A percentile compares a stretch with the other conserved stretches of the same genome.
Conservation (phyloP, 306 rosid species). For the Cucurbita moschata region DNA sequence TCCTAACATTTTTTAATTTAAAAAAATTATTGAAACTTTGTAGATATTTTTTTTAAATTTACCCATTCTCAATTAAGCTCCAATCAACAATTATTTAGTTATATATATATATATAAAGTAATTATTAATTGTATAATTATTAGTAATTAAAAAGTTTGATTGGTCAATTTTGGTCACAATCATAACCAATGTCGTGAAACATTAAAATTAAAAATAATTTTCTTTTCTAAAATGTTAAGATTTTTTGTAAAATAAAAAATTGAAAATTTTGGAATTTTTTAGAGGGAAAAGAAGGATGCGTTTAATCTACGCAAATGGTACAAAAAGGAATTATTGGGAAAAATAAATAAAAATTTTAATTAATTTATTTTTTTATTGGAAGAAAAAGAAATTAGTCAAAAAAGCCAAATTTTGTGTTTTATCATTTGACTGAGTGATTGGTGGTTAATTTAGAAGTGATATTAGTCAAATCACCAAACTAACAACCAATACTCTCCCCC, state of each 20-base stretch:
- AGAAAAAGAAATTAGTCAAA: neutral
- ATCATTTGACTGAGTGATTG: neutral
- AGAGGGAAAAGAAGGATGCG: neutral
- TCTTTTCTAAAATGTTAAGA: neutral
- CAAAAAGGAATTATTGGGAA: neutral
- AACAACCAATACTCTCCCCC: neutral
- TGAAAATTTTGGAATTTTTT: neutral
- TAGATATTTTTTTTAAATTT: no score
- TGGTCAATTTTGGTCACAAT: conserved; percentile 3
- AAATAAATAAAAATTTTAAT: neutral
- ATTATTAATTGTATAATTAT: neutral
- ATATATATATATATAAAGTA: neutral
- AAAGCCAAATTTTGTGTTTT: neutral
- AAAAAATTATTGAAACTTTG: no score
- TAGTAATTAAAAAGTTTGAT: neutral
- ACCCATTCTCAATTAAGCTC: neutral
- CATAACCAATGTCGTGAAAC: neutral
- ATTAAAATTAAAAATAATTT: neutral
- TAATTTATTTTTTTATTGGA: neutral
- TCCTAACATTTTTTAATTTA: no score
- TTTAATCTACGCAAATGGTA: neutral
- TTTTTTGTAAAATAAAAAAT: no score
- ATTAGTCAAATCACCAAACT: conserved; percentile 2
- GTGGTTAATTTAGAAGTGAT: neutral
- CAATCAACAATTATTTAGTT: neutral